phyloP scores from a whole-genome alignment of 192 early-diverging fungal genomes.

The Umbelopsis isabellina region DNA sequence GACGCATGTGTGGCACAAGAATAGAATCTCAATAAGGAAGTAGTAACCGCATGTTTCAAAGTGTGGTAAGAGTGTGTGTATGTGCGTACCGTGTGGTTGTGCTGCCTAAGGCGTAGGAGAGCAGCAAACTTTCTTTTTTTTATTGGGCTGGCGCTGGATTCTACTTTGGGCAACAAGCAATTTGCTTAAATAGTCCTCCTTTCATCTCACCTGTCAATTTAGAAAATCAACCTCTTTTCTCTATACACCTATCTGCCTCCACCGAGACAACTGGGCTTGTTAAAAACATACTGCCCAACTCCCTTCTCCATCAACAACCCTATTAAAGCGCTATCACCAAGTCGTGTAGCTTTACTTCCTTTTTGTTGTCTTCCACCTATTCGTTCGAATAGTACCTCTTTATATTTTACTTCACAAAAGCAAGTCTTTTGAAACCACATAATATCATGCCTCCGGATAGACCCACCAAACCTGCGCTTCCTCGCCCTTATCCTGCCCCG shows the following conservation, averaged over 20 bases:
- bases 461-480: slow-evolving; percentile 31
- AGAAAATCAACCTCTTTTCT: too few species aligned
- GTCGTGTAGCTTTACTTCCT: too few species aligned
- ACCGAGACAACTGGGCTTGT: neutral
- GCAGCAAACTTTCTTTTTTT: too few species aligned
- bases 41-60: slow-evolving; percentile 15
- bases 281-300: neutral
- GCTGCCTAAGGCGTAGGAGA: too few species aligned
- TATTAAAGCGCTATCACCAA: neutral
- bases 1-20: slow-evolving; percentile 15
- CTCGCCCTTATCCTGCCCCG: slow-evolving; percentile 36
- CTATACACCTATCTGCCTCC: neutral
- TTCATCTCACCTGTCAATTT: slow-evolving; percentile 15
- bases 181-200: slow-evolving; percentile 3
- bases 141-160: neutral
- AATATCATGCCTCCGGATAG: slow-evolving; percentile 39
- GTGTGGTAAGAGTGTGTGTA: slow-evolving; percentile 3
- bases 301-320: neutral
- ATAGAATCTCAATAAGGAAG: neutral
- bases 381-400: too few species aligned
- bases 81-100: neutral
- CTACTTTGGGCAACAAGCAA: neutral
- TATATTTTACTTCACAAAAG: neutral
- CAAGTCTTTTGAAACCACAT: neutral
- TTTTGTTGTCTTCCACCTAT: too few species aligned